Evolutionary conservation across 495 filamentous ascomycete species (phyloP).

Genomic region (Penicillium pancosmium): DNA sequence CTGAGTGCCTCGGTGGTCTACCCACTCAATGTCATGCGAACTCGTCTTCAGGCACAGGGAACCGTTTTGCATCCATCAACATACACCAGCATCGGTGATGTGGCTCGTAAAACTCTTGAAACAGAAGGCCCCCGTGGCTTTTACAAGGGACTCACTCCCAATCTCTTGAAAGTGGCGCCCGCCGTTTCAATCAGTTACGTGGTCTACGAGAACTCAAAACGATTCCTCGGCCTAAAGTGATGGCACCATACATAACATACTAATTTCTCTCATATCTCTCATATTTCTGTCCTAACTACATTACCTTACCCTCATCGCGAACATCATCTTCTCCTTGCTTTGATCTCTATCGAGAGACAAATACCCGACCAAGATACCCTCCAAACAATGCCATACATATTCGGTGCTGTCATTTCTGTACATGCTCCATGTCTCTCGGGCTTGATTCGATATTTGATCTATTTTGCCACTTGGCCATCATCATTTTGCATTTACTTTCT

Average conservation of each 20-base stretch:
- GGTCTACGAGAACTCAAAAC: conserved; percentile 95
- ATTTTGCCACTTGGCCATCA: conserved; percentile 2
- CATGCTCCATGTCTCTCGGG: neutral
- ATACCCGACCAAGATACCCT: conserved; percentile 12
- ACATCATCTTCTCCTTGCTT: conserved; percentile 11
- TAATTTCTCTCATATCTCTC: neutral
- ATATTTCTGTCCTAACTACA: neutral
- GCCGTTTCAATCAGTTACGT: conserved; percentile 97
- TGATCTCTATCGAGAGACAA: conserved; percentile 14
- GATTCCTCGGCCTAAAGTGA: conserved; percentile 69
- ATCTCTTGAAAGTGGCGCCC: conserved; percentile 93
- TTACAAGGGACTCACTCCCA: conserved; percentile 94
- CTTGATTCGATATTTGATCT: conserved; percentile 6
- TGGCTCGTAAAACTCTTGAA: conserved; percentile 75
- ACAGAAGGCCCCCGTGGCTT: conserved; percentile 85
- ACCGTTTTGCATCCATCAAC: conserved; percentile 88
- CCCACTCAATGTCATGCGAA: conserved; percentile 92
- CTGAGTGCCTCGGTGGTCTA: conserved; percentile 93
- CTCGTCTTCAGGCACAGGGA: conserved; percentile 91
- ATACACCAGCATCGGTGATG: conserved; percentile 87
- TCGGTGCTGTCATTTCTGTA: conserved; percentile 8
- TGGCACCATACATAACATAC: conserved; percentile 4
- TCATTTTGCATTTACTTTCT: conserved; percentile 18
- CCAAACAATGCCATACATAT: conserved; percentile 9
- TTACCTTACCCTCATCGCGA: conserved; percentile 3